These are phyloP conservation scores for Suillus tomentosus DNA, from an alignment of 768 basidiomycete species.

Conservation along the genomic window DNA sequence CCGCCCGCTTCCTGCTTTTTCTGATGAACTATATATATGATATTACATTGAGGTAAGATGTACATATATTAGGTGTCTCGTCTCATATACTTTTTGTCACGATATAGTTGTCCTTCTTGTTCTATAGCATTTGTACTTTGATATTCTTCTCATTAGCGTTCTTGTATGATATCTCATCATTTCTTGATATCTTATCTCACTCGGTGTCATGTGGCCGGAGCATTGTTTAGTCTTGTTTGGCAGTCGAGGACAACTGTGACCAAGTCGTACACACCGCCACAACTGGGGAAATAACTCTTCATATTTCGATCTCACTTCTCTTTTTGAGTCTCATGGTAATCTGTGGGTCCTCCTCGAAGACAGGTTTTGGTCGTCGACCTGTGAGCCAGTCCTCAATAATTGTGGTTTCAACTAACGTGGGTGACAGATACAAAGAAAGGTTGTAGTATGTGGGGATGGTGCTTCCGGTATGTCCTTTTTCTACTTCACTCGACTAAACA, in stretches of 20 bases:
- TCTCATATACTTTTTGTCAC: conserved; percentile 13
- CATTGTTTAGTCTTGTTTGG: conserved; percentile 1
- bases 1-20: conserved; percentile 10
- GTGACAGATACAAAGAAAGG: conserved; percentile 53
- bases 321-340: conserved; percentile 47
- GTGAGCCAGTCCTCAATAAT: conserved; percentile 22
- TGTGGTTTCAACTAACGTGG: conserved; percentile 18
- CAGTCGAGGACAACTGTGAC: neutral
- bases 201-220: too few species aligned
- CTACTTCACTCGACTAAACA: neutral
- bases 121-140: conserved; percentile 22
- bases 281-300: conserved; percentile 5
- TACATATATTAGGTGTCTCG: conserved; percentile 15
- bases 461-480: conserved; percentile 71
- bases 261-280: neutral
- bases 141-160: conserved; percentile 10
- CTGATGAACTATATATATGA: conserved; percentile 13
- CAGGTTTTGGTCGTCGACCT: conserved; percentile 53
- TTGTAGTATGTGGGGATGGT: conserved; percentile 96
- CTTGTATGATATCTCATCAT: conserved; percentile 19
- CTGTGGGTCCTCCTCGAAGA: conserved; percentile 55
- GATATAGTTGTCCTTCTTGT: conserved; percentile 8
- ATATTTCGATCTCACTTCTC: conserved; percentile 17
- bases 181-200: conserved; percentile 20
- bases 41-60: neutral